Percentiles rank a stretch among this genome's conserved stretches.
Conservation (phyloP, 306 rosid species). For the Rosa lucieae region DNA sequence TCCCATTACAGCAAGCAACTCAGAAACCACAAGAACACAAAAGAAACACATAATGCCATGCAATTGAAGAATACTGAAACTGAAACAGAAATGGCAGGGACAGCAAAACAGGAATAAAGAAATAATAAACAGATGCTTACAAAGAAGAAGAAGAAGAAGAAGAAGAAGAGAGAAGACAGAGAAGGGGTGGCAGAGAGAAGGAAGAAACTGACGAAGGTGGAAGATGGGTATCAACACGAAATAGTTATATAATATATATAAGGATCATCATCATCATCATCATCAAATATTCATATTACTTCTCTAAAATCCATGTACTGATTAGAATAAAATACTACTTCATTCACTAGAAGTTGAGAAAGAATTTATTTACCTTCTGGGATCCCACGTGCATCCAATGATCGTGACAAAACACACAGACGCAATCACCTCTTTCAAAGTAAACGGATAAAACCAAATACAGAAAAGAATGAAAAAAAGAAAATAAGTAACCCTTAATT, state of each 20-base stretch:
- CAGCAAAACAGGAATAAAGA: neutral
- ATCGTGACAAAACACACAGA: conserved; percentile 45
- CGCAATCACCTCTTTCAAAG: conserved; percentile 22
- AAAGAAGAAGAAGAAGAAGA: conserved; percentile 13
- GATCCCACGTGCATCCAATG: conserved; percentile 61
- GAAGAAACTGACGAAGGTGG: conserved; percentile 52
- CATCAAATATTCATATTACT: conserved; percentile 15
- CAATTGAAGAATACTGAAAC: conserved; percentile 36
- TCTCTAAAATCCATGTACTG: conserved; percentile 25
- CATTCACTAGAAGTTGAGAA: conserved; percentile 26
- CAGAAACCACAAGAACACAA: conserved; percentile 21
- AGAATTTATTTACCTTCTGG: conserved; percentile 39
- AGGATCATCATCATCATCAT: neutral
- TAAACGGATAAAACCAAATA: conserved; percentile 22
- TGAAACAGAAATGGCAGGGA: conserved; percentile 24
- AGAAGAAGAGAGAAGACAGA: conserved; percentile 26
- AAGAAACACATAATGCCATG: conserved; percentile 35
- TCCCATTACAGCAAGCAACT: conserved; percentile 29
- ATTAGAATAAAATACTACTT: conserved; percentile 21
- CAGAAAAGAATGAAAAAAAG: neutral
- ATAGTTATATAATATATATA: conserved; percentile 28
- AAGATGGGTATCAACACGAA: conserved; percentile 42
- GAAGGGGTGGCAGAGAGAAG: conserved; percentile 41
- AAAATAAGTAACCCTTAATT: neutral
- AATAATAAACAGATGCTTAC: conserved; percentile 27